Conservation (phyloP, 2,329 filamentous ascomycete genomes). For the Neonectria hederae region DNA sequence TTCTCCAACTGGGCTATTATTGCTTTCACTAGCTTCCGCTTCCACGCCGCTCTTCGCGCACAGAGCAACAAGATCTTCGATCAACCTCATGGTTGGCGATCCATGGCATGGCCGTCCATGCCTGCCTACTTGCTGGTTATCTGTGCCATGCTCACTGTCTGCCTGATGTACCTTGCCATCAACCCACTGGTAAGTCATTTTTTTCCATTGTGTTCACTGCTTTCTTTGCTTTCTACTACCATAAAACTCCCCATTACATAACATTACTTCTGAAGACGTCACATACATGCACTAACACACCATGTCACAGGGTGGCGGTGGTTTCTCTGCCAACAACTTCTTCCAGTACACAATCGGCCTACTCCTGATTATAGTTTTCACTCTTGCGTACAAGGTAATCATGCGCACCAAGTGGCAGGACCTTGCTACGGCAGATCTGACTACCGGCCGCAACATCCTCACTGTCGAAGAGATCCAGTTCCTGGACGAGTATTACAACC, state of each 20-base stretch:
- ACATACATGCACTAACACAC: neutral
- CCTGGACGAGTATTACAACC: conserved; percentile 16
- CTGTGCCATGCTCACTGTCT: conserved; percentile 10
- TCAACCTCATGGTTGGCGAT: conserved; percentile 18
- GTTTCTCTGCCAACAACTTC: conserved; percentile 18
- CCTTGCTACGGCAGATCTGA: conserved; percentile 11
- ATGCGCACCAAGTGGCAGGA: conserved; percentile 12
- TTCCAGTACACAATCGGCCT: conserved; percentile 23
- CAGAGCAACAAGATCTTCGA: conserved; percentile 18
- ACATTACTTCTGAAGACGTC: neutral
- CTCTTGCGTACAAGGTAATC: conserved; percentile 13
- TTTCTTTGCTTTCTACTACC: neutral
- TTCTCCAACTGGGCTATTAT: conserved; percentile 26
- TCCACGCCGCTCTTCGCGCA: conserved; percentile 16
- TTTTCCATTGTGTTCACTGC: neutral
- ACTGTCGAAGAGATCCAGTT: conserved; percentile 6
- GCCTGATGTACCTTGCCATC: conserved; percentile 11
- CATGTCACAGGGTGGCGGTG: neutral
- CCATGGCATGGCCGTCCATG: conserved; percentile 15
- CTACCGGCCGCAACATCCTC: conserved; percentile 4
- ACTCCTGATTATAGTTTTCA: conserved; percentile 11
- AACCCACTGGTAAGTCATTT: conserved; percentile 15
- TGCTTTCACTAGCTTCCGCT: conserved; percentile 14
- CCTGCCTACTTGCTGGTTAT: conserved; percentile 12
- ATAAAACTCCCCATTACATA: neutral